A percentile compares a stretch with the other conserved stretches of the same genome.
phyloP scores from a whole-genome alignment of 495 filamentous ascomycete species.

The Lepraria neglecta region DNA sequence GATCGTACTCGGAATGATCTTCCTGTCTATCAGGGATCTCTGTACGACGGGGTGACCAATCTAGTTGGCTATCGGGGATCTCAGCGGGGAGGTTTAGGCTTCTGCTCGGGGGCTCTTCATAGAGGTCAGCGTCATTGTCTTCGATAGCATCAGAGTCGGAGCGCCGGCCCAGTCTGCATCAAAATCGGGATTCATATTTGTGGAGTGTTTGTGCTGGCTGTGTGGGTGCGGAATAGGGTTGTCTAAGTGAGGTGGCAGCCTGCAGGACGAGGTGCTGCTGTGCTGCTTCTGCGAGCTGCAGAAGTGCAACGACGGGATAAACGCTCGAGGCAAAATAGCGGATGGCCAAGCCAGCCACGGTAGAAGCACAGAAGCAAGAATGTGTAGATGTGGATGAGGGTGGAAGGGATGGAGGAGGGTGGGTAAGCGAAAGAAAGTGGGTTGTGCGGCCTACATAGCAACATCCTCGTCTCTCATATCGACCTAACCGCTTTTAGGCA shows the following conservation, averaged over 20 bases:
- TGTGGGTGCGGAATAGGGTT: not conserved
- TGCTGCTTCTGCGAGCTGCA: not conserved
- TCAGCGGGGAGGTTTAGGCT: slow-evolving; percentile 10
- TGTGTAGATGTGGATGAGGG: not conserved
- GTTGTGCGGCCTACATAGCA: slow-evolving; percentile 18
- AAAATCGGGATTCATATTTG: not conserved
- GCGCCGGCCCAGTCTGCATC: too few relatives aligned
- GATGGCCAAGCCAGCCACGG: not conserved
- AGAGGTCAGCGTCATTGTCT: slow-evolving; percentile 12
- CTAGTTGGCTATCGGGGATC: slow-evolving; percentile 11
- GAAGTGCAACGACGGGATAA: not conserved
- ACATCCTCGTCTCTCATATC: slow-evolving; percentile 10
- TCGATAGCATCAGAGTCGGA: not conserved
- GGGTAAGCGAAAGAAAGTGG: slow-evolving; percentile 6
- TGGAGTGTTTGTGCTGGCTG: not conserved
- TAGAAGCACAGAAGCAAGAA: not conserved
- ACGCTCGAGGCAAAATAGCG: not conserved
- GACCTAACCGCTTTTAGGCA: slow-evolving; percentile 13
- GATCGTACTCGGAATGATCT: not conserved
- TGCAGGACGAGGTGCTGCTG: not conserved
- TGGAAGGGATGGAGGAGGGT: not conserved
- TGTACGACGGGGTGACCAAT: not conserved
- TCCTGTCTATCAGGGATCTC: slow-evolving; percentile 10
- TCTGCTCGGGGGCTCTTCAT: slow-evolving; percentile 13
- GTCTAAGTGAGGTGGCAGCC: not conserved